Evolutionary conservation across 2,329 filamentous ascomycete species (phyloP), one percentile per base, ranked within the genome.

Genomic region (Calonectria naviculata): DNA sequence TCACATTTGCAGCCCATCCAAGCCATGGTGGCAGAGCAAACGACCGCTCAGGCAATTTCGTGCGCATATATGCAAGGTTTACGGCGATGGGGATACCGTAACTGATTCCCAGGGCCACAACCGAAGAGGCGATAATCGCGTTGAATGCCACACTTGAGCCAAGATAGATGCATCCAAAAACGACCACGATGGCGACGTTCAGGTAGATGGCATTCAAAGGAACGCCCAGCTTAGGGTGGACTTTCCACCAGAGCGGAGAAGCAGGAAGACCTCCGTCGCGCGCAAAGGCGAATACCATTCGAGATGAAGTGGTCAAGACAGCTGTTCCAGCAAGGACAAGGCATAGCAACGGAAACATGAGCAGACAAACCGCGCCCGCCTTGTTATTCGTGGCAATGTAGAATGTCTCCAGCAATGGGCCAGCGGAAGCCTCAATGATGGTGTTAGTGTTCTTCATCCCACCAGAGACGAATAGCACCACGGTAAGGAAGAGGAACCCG

Each of bases 41-140:
- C 0, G 79, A 78, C 9, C 81, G 68, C 5, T 89, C 86, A 0
- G 93, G 93, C 8, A 94, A 83, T 83, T 90, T 90, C 38, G 85
- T 89, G 5, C 92, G 87, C 17, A 92, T 90, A 5, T 90, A 89
- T 5, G 93, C 80, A 66, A 90, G 88, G 76, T 94, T 94, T 74
- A 95, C 90, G 0, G 89, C 86, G 56, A 94, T 89, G 0, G 93
- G 94, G 44, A 95, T 93, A 7, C 89, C 93, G 75, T 95, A 95
- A 3, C 92, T 92, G 6, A 95, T 83, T 8, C 92, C 90, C 0
- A 95, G 86, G 1, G 93, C 89, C 9, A 95, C 92, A 0, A 95
- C 93, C 0, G 92, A 93, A 0, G 92, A 89, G 0, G 92, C 90
- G 1, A 93, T 87, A 75, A 94, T 93, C 17, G 92, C 92, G 47